Conservation (phyloP, 805 yeast genomes). For the Limtongia smithiae region DNA sequence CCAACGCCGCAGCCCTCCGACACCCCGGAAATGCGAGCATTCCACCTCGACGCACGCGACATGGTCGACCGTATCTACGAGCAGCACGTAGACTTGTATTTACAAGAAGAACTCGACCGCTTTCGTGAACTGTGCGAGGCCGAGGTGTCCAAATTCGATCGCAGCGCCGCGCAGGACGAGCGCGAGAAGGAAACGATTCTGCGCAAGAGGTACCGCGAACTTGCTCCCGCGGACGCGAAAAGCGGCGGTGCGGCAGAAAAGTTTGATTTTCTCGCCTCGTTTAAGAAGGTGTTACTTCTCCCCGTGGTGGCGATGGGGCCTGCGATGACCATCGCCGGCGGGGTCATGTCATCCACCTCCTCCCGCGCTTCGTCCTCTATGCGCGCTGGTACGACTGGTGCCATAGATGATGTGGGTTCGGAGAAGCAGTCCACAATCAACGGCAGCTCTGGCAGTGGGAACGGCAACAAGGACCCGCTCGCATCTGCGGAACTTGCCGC, state of each 20-base stretch:
- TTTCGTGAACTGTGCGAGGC: constrained; percentile 32
- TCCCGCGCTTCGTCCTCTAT: constrained; percentile 12
- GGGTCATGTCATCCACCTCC: constrained; percentile 6
- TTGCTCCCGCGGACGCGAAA: not conserved
- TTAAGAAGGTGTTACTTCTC: constrained; percentile 46
- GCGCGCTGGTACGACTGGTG: no score
- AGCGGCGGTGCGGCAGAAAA: constrained; percentile 43
- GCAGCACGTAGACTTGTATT: constrained; percentile 33
- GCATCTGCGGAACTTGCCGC: constrained; percentile 70
- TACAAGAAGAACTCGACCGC: constrained; percentile 35
- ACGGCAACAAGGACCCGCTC: constrained; percentile 25
- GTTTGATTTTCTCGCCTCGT: constrained; percentile 50
- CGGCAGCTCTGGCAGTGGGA: not conserved
- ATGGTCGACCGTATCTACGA: constrained; percentile 32
- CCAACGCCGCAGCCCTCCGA: not conserved
- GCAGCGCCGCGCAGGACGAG: constrained; percentile 43
- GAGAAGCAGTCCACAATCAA: constrained; percentile 4
- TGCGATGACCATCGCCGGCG: constrained; percentile 1
- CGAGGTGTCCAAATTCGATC: constrained; percentile 36
- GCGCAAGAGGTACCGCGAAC: constrained; percentile 45
- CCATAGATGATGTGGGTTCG: constrained; percentile 17
- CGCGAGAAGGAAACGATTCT: constrained; percentile 48
- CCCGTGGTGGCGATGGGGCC: constrained; percentile 35
- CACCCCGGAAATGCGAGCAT: constrained; percentile 1
- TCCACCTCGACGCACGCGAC: constrained; percentile 26